Conservation (phyloP, 345 rosid species). For the Rhodomyrtus tomentosa region DNA sequence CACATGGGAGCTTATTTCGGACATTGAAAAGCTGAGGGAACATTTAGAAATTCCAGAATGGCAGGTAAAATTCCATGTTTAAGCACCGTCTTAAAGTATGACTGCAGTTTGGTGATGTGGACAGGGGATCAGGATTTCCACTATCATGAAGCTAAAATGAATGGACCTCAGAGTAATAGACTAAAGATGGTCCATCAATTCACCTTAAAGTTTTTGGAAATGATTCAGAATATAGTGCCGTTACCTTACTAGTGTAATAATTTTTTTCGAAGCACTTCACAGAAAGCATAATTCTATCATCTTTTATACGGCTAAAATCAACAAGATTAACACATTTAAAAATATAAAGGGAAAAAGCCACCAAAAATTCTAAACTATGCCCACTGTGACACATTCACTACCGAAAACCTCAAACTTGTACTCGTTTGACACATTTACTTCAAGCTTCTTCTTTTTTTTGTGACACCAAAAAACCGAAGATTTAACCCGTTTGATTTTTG, state of each 20-base stretch:
- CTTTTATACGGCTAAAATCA: not conserved
- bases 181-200: not conserved
- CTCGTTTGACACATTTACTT: no score
- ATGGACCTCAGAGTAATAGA: not conserved
- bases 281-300: not conserved
- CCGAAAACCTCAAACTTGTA: no score
- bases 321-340: not conserved
- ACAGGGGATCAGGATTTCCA: not conserved
- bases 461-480: no score
- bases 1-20: slow-evolving; percentile 79
- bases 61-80: slow-evolving; percentile 41
- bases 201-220: not conserved
- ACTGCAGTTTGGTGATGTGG: not conserved
- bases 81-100: not conserved
- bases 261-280: not conserved
- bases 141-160: not conserved
- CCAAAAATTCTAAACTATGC: no score
- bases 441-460: no score
- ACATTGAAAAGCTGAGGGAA: slow-evolving; percentile 79
- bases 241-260: not conserved
- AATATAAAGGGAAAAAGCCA: not conserved
- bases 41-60: slow-evolving; percentile 78
- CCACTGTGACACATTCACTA: no score
- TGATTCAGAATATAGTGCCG: not conserved
- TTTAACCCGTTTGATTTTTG: no score